Conservation (phyloP, 1,284 basidiomycete genomes). For the Malassezia equina region DNA sequence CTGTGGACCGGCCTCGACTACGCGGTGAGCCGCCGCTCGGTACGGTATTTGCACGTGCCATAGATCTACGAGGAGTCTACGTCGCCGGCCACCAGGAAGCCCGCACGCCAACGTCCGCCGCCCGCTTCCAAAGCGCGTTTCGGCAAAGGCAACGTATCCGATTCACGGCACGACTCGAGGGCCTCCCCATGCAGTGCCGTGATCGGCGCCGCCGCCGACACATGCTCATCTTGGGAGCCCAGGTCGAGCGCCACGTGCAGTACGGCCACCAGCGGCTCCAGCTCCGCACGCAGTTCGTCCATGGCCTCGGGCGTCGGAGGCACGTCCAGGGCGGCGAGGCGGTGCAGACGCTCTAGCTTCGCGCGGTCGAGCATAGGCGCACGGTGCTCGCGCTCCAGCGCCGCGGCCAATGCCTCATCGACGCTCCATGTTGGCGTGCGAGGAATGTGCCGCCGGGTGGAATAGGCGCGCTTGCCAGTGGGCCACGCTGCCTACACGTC, state of each 20-base stretch:
- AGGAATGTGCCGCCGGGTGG: conserved; percentile 5
- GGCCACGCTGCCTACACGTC: not conserved
- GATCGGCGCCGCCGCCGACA: not conserved
- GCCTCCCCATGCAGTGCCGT: not conserved
- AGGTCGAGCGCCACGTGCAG: conserved; percentile 8
- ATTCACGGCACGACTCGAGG: not conserved
- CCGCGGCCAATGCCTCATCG: not conserved
- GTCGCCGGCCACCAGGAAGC: not conserved
- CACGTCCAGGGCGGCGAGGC: conserved; percentile 18
- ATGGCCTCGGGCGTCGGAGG: conserved; percentile 10
- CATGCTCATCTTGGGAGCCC: not conserved
- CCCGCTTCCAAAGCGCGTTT: not conserved
- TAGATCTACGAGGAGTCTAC: not conserved
- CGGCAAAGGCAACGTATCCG: not conserved
- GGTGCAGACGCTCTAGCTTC: conserved; percentile 16
- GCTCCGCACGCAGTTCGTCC: conserved; percentile 6
- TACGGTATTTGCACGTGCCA: conserved; percentile 13
- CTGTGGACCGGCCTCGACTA: conserved; percentile 86
- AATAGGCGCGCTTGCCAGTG: not conserved
- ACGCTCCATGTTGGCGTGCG: conserved; percentile 18
- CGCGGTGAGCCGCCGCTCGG: conserved; percentile 6
- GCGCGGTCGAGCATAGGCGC: conserved; percentile 8
- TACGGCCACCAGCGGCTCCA: conserved; percentile 16
- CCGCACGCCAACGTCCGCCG: conserved; percentile 1
- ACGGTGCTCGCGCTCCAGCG: not conserved